Percentiles rank a stretch among this genome's conserved stretches.
Evolutionary conservation across 768 basidiomycete species (phyloP).

Genomic region (Mycena vitilis): DNA sequence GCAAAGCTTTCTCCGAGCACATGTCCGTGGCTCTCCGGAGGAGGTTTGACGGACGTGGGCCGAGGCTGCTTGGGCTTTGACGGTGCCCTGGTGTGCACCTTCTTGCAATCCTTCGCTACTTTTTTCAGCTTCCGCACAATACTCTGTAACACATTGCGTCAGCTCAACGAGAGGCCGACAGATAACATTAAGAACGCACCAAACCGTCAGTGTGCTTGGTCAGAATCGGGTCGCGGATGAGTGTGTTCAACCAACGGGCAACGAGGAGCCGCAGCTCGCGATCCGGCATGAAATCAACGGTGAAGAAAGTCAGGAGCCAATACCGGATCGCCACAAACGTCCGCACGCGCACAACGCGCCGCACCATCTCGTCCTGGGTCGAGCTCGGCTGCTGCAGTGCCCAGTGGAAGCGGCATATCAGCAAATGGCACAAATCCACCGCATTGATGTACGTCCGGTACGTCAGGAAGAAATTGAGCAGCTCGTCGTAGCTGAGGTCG

Average conservation of each 20-base stretch:
- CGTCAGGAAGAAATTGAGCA: constrained; percentile 92
- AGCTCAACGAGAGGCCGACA: constrained; percentile 8
- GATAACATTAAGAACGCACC: constrained; percentile 56
- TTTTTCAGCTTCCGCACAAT: constrained; percentile 87
- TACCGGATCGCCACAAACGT: constrained; percentile 92
- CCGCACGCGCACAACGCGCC: constrained; percentile 84
- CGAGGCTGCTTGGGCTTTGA: constrained; percentile 47
- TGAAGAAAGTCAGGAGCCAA: constrained; percentile 92
- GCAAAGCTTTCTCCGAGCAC: constrained; percentile 75
- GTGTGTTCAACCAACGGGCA: constrained; percentile 84
- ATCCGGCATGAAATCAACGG: constrained; percentile 87
- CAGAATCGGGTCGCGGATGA: constrained; percentile 78
- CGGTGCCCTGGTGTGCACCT: constrained; percentile 63
- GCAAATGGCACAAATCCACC: constrained; percentile 81
- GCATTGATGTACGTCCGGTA: constrained; percentile 88
- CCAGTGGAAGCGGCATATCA: constrained; percentile 93
- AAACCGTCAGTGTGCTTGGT: constrained; percentile 74
- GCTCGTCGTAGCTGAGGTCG: constrained; percentile 86
- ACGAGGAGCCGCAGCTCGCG: constrained; percentile 78
- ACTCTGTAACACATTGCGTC: constrained; percentile 56
- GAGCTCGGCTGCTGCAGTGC: constrained; percentile 67
- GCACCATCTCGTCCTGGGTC: constrained; percentile 73
- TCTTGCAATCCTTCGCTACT: constrained; percentile 85
- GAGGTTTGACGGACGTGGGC: constrained; percentile 44
- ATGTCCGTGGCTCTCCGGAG: constrained; percentile 53